phyloP scores from a whole-genome alignment of 805 yeast genomes.

The Yamadazyma sp. region DNA sequence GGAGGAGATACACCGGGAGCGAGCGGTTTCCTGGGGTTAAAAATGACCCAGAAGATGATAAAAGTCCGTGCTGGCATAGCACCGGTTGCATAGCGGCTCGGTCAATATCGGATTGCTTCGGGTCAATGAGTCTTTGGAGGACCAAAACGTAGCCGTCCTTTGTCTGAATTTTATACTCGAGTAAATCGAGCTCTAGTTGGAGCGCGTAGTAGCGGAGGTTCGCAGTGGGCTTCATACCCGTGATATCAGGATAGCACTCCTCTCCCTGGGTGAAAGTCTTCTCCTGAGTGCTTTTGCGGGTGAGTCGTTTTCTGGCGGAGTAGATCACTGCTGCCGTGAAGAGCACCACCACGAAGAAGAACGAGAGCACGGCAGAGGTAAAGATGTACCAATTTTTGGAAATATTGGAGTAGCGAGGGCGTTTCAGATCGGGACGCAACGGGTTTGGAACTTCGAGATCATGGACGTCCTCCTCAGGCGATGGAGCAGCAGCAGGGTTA shows the following conservation, averaged over 20 bases:
- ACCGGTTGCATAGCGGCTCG: slow-evolving; percentile 55
- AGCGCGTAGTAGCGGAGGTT: slow-evolving; percentile 69
- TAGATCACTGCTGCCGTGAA: slow-evolving; percentile 28
- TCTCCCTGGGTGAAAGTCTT: slow-evolving; percentile 13
- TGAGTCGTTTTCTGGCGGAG: slow-evolving; percentile 22
- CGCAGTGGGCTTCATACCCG: slow-evolving; percentile 30
- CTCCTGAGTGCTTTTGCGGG: slow-evolving; percentile 30
- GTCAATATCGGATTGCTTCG: slow-evolving; percentile 31
- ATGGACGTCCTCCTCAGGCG: too few species aligned
- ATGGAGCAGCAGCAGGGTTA: too few species aligned
- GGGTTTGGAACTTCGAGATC: too few species aligned
- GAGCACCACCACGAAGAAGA: slow-evolving; percentile 26
- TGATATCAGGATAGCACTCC: slow-evolving; percentile 36
- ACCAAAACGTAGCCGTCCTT: slow-evolving; percentile 77
- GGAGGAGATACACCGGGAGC: slow-evolving; percentile 56
- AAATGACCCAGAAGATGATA: slow-evolving; percentile 85
- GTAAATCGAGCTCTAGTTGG: slow-evolving; percentile 58
- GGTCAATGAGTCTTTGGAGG: slow-evolving; percentile 61
- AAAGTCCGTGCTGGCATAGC: slow-evolving; percentile 77
- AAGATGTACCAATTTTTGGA: slow-evolving; percentile 12
- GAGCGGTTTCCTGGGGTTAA: slow-evolving; percentile 81
- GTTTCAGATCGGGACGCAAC: slow-evolving; percentile 5
- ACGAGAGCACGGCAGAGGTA: slow-evolving; percentile 20
- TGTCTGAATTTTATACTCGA: slow-evolving; percentile 62
- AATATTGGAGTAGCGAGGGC: slow-evolving; percentile 1